Evolutionary conservation across 768 basidiomycete genomes (phyloP), one percentile per base, ranked within the genome.

Genomic region (Tylopilus subfusipes): DNA sequence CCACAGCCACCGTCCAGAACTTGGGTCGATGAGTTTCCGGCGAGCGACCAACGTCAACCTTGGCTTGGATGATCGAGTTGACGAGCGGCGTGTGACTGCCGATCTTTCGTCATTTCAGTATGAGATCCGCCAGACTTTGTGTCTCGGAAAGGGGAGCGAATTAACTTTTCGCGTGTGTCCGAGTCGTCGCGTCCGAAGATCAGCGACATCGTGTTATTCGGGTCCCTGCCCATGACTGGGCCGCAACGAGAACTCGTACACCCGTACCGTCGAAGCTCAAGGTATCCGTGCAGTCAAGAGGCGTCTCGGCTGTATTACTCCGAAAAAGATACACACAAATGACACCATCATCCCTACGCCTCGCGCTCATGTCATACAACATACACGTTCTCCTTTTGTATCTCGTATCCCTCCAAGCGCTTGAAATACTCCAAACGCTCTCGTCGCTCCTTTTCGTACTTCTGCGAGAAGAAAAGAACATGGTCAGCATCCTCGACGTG

Each of bases 371-470:
- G 18, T 81, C 72, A 82, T 52, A 84, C 73, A 46, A 84, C 71
- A 65, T 81, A 83, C 36, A 83, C 80, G 48, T 82, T 79, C 63
- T 84, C 82, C 52, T 79, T 80, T 58, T 77, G 77, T 34, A 84
- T 72, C 57, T 78, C 72, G 56, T 82, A 83, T 8, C 72, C 74
- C 19, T 82, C 76, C 27, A 84, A 57, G 39, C 75, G 73, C 54
- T 74, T 75, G 67, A 83, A 82, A 60, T 82, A 84, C 39, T 79
- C 79, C 38, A 81, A 52, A 24, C 81, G 76, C 6, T 73, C 82
- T 53, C 75, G 73, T n/a, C 80, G 77, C 43, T 79, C 78, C 39
- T 65, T 68, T 21, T 76, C 74, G 63, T 73, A 74, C 63, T 67
- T 75, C 76, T 78, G 46, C 2, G 10, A 27, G 39, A 21, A 31